These are phyloP conservation scores for Dioszegia hungarica DNA, from an alignment of 768 basidiomycete genomes.

Conservation along the genomic window DNA sequence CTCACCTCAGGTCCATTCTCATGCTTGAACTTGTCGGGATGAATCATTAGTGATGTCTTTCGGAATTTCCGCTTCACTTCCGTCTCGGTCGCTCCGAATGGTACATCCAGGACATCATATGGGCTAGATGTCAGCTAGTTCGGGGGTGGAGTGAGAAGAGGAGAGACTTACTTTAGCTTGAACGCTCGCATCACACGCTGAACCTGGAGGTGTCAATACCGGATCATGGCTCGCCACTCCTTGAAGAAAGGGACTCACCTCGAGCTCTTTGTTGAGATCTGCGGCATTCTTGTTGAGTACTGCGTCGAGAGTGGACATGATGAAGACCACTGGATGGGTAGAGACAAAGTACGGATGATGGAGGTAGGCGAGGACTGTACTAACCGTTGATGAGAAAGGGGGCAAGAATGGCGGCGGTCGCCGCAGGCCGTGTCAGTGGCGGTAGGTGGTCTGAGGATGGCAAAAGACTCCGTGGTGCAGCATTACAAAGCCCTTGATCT, in stretches of 20 bases:
- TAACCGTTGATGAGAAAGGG: too few species aligned
- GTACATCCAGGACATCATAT: conserved; percentile 85
- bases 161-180: conserved; percentile 75
- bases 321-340: neutral
- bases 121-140: conserved; percentile 56
- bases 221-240: neutral
- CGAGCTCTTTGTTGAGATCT: conserved; percentile 32
- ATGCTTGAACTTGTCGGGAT: conserved; percentile 95
- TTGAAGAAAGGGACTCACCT: conserved; percentile 25
- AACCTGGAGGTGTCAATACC: conserved; percentile 37
- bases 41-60: conserved; percentile 63
- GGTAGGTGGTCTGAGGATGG: too few species aligned
- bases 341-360: neutral
- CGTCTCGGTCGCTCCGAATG: conserved; percentile 57
- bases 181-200: conserved; percentile 90
- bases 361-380: too few species aligned
- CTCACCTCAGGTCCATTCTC: conserved; percentile 45
- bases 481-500: neutral
- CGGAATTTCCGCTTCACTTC: conserved; percentile 77
- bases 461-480: too few species aligned
- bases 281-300: conserved; percentile 28
- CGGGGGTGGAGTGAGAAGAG: neutral
- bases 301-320: conserved; percentile 27
- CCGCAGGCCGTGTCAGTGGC: too few species aligned
- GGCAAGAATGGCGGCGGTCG: too few species aligned